Percentiles rank a stretch among this genome's conserved stretches.
Evolutionary conservation across 371 early-diverging fungal species (phyloP).

Genomic region (Mucor racemosus): DNA sequence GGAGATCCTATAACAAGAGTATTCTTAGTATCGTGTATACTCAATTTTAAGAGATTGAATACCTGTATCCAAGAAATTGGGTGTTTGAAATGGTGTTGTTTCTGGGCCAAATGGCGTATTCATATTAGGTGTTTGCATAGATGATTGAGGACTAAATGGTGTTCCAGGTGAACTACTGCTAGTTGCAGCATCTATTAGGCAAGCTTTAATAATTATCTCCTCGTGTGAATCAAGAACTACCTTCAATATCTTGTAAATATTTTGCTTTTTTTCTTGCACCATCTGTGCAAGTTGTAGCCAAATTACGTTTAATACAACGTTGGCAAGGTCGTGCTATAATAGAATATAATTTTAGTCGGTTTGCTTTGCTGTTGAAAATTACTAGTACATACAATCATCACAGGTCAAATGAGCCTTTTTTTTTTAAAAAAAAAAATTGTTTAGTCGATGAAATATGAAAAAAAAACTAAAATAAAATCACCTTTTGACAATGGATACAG

Average conservation of each 20-base stretch:
- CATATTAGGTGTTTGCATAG: constrained; percentile 19
- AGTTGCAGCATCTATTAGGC: constrained; percentile 5
- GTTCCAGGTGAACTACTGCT: constrained; percentile 10
- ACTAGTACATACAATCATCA: constrained; percentile 59
- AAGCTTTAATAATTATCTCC: neutral
- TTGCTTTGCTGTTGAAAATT: constrained; percentile 14
- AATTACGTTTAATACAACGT: constrained; percentile 78
- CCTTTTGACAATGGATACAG: constrained; percentile 59
- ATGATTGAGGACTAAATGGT: constrained; percentile 26
- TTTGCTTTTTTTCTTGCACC: constrained; percentile 85
- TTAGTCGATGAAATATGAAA: neutral
- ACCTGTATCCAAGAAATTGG: constrained; percentile 25
- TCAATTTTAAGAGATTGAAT: neutral
- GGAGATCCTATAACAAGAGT: neutral
- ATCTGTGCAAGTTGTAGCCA: constrained; percentile 74
- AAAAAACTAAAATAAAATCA: constrained; percentile 4
- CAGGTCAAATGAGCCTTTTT: constrained; percentile 62
- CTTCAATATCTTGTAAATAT: constrained; percentile 69
- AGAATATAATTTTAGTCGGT: neutral
- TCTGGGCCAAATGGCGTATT: constrained; percentile 17
- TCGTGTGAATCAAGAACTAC: neutral
- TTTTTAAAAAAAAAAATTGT: neutral
- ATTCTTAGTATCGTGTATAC: neutral
- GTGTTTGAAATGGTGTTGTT: constrained; percentile 14
- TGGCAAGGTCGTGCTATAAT: constrained; percentile 75